phyloP scores from a whole-genome alignment of 2,329 filamentous ascomycete genomes.

The Aspergillus sp. region DNA sequence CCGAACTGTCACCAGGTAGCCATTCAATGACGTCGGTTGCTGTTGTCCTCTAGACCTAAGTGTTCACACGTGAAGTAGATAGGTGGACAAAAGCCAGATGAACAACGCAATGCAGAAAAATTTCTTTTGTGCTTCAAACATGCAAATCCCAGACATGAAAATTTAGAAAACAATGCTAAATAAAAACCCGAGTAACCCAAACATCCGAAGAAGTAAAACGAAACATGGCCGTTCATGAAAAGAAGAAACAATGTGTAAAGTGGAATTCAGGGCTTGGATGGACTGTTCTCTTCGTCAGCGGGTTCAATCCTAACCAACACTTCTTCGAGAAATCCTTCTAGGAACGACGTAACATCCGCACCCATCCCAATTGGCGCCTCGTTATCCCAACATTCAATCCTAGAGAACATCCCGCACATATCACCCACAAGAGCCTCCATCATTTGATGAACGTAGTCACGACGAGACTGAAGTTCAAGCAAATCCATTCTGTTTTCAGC shows the following conservation, averaged over 20 bases:
- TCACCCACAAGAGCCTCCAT: conserved; percentile 77
- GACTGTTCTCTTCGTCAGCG: conserved; percentile 34
- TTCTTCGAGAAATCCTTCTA: conserved; percentile 91
- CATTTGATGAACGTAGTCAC: conserved; percentile 77
- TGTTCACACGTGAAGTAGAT: too few relatives aligned
- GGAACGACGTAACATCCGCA: conserved; percentile 77
- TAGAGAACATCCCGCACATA: conserved; percentile 74
- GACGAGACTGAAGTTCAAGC: conserved; percentile 53
- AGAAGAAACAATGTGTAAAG: neutral
- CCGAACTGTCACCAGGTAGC: too few relatives aligned
- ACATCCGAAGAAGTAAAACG: neutral
- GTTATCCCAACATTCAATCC: conserved; percentile 85
- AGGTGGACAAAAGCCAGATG: too few relatives aligned
- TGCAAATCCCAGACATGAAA: neutral
- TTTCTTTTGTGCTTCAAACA: neutral
- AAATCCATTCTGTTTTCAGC: conserved; percentile 43
- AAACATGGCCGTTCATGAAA: neutral
- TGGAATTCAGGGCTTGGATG: neutral
- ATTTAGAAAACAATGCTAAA: too few relatives aligned
- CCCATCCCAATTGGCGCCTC: conserved; percentile 90
- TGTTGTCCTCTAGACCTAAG: too few relatives aligned
- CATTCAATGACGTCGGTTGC: too few relatives aligned
- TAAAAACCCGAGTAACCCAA: neutral
- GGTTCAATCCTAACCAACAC: conserved; percentile 88
- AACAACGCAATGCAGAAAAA: too few relatives aligned